Percentiles rank a stretch among this genome's conserved stretches.
These are phyloP conservation scores for Orbilia oligospora DNA, from an alignment of 2,329 filamentous ascomycete genomes.

Conservation along the genomic window DNA sequence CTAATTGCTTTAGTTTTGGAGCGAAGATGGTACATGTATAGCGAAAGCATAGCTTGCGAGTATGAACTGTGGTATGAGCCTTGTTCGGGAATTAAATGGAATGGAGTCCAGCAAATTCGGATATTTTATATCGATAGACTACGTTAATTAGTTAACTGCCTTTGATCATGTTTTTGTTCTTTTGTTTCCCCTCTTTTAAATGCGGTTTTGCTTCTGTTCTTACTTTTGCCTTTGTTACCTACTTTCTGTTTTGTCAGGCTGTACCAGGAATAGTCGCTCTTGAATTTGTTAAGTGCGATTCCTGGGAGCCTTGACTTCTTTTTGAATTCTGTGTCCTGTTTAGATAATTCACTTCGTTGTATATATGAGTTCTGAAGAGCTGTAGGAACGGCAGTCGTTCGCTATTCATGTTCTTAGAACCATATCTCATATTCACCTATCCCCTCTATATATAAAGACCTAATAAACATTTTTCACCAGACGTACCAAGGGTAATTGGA, in stretches of 20 bases:
- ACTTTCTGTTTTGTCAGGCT: background rate
- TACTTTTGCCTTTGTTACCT: background rate
- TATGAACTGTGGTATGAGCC: constrained; percentile 9
- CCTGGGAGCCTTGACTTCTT: background rate
- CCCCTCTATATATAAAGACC: background rate
- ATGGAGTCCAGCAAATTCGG: constrained; percentile 11
- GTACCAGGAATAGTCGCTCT: background rate
- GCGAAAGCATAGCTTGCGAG: constrained; percentile 41
- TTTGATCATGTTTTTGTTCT: background rate
- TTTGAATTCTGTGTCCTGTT: background rate
- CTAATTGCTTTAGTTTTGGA: constrained; percentile 30
- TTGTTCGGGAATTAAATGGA: constrained; percentile 15
- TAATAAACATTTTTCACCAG: background rate
- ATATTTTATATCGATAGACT: constrained; percentile 31
- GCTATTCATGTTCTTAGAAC: background rate
- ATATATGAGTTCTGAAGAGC: background rate
- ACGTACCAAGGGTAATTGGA: background rate
- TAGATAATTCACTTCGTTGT: constrained; percentile 10
- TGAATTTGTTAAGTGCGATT: background rate
- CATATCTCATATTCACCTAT: background rate
- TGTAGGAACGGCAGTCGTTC: background rate
- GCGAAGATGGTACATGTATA: constrained; percentile 21
- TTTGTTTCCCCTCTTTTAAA: background rate
- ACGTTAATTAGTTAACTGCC: background rate
- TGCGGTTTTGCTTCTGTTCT: background rate